Evolutionary conservation across 2,329 filamentous ascomycete genomes (phyloP).

Genomic region (Trichoderma sp.): DNA sequence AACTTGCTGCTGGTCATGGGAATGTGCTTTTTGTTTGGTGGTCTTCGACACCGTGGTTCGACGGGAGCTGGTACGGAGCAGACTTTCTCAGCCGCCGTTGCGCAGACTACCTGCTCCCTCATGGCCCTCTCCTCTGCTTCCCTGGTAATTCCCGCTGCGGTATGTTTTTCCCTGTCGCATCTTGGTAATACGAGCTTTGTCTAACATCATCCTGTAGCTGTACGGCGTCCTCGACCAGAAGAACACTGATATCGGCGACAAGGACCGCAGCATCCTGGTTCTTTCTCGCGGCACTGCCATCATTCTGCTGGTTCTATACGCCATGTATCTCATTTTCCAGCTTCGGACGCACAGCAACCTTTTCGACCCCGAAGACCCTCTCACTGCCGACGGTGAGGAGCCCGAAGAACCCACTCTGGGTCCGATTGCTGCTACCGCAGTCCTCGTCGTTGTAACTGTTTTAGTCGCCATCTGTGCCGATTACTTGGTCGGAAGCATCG

Average conservation of each 20-base stretch:
- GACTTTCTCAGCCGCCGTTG: conserved; percentile 70
- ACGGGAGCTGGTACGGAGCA: conserved; percentile 64
- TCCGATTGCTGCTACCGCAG: conserved; percentile 61
- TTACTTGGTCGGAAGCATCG: conserved; percentile 74
- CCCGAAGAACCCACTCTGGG: conserved; percentile 53
- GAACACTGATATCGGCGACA: conserved; percentile 34
- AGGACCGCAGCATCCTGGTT: conserved; percentile 59
- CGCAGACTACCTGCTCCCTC: conserved; percentile 71
- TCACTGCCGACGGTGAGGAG: conserved; percentile 44
- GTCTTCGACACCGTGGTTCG: conserved; percentile 57
- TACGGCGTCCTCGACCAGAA: conserved; percentile 60
- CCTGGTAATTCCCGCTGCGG: conserved; percentile 73
- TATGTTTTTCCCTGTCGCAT: conserved; percentile 32
- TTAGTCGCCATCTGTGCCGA: conserved; percentile 73
- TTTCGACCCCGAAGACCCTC: conserved; percentile 56
- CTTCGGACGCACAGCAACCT: conserved; percentile 70
- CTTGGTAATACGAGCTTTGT: neutral
- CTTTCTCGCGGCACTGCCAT: conserved; percentile 74
- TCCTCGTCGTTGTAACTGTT: conserved; percentile 67
- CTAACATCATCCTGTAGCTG: conserved; percentile 43
- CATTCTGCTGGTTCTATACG: conserved; percentile 71
- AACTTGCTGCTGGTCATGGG: conserved; percentile 86
- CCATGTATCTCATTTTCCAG: conserved; percentile 76
- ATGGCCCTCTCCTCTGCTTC: conserved; percentile 76
- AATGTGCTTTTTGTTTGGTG: conserved; percentile 76